Conservation (phyloP, 768 basidiomycete species). For the Paxillus ammoniavirescens region DNA sequence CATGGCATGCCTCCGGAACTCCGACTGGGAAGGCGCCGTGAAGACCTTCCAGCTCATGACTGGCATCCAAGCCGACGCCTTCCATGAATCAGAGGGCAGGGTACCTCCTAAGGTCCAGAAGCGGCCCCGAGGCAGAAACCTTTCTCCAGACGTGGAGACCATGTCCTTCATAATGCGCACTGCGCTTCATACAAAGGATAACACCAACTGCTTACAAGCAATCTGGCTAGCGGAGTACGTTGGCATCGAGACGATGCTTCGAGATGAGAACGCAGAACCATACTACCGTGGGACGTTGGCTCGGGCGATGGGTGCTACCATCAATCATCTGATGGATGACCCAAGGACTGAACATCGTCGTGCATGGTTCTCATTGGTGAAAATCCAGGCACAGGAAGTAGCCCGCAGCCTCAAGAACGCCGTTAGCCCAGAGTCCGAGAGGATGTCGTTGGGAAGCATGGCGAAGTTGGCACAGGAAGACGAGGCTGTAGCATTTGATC, state of each 20-base stretch:
- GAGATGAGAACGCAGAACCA: constrained; percentile 11
- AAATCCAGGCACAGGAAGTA: constrained; percentile 17
- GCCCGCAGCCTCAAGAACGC: constrained; percentile 10
- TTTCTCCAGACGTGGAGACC: constrained; percentile 50
- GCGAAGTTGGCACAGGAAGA: constrained; percentile 26
- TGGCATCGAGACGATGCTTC: constrained; percentile 39
- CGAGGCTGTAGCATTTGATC: constrained; percentile 26
- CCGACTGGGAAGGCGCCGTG: constrained; percentile 59
- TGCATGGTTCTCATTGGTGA: constrained; percentile 18
- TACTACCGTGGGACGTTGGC: constrained; percentile 53
- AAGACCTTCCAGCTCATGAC: constrained; percentile 72
- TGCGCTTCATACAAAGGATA: constrained; percentile 51
- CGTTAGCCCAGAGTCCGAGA: constrained; percentile 15
- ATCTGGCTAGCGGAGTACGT: constrained; percentile 56
- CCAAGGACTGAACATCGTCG: constrained; percentile 15
- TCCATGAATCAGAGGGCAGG: constrained; percentile 36
- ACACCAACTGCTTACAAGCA: constrained; percentile 54
- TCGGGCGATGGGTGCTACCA: constrained; percentile 40
- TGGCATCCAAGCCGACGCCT: constrained; percentile 56
- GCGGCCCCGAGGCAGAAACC: constrained; percentile 42
- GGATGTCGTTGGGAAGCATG: constrained; percentile 24
- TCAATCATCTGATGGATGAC: constrained; percentile 33
- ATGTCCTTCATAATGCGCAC: constrained; percentile 58
- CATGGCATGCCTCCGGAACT: constrained; percentile 58
- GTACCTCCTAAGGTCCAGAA: constrained; percentile 40